Evolutionary conservation across 2,329 filamentous ascomycete genomes (phyloP).

Genomic region (Pseudogymnoascus sp.): DNA sequence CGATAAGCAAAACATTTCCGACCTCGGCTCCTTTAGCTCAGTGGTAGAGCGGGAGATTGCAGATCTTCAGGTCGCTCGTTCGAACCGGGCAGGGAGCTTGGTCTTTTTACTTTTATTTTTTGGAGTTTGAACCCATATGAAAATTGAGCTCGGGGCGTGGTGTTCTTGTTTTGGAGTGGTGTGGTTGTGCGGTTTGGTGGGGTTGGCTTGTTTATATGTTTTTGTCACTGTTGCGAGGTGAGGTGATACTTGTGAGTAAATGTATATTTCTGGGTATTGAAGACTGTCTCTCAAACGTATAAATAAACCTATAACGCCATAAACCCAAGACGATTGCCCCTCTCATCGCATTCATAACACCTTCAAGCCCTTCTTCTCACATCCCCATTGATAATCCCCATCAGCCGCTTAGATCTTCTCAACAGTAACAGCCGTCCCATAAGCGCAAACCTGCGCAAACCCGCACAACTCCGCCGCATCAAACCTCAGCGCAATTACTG

Average conservation of each 20-base stretch:
- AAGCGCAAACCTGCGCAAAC: constrained; percentile 53
- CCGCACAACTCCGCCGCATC: constrained; percentile 48
- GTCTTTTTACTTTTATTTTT: not conserved
- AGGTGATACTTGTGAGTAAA: not conserved
- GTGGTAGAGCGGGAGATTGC: constrained; percentile 13
- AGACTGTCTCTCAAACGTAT: not conserved
- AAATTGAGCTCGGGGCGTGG: not conserved
- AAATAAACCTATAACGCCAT: not conserved
- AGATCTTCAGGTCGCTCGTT: constrained; percentile 12
- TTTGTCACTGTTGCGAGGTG: not conserved
- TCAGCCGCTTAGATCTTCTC: constrained; percentile 43
- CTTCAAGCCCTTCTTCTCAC: not conserved
- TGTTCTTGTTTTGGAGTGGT: not conserved
- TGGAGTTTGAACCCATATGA: not conserved
- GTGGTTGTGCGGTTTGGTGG: not conserved
- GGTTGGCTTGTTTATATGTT: not conserved
- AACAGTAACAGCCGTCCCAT: constrained; percentile 51
- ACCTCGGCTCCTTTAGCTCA: constrained; percentile 12
- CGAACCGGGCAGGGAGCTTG: constrained; percentile 11
- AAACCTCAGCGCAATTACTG: constrained; percentile 52
- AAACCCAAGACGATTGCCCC: not conserved
- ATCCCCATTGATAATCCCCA: not conserved
- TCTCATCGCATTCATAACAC: not conserved
- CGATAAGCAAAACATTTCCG: not conserved
- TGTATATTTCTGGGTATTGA: not conserved